These are phyloP conservation scores for Chamaecyparis obtusa DNA, from an alignment of 75 land plant species.

Conservation along the genomic window DNA sequence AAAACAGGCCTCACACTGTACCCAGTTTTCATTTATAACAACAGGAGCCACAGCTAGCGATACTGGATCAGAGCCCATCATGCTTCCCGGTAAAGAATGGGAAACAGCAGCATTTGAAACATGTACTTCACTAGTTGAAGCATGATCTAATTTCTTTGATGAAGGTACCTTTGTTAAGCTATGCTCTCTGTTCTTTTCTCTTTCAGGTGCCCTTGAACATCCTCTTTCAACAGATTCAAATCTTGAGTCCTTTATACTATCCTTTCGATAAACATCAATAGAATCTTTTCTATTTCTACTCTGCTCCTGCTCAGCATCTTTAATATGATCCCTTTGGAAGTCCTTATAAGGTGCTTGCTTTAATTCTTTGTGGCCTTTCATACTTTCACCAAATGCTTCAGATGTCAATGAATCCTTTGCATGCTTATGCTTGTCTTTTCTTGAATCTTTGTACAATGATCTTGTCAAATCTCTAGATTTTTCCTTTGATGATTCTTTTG, in stretches of 20 bases:
- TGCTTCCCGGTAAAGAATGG: neutral
- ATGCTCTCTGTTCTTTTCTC: conserved; percentile 26
- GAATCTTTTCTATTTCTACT: conserved; percentile 27
- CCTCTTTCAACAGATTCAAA: conserved; percentile 7
- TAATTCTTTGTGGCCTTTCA: conserved; percentile 22
- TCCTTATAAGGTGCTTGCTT: conserved; percentile 17
- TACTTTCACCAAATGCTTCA: conserved; percentile 15
- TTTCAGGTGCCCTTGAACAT: conserved; percentile 16
- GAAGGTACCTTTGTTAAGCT: conserved; percentile 15
- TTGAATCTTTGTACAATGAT: conserved; percentile 18
- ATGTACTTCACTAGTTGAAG: conserved; percentile 18
- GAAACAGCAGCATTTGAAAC: conserved; percentile 19
- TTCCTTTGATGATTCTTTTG: conserved; percentile 24
- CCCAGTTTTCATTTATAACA: conserved; percentile 73
- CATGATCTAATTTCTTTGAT: conserved; percentile 11
- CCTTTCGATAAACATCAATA: conserved; percentile 24
- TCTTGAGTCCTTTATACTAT: conserved; percentile 22
- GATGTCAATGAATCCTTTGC: conserved; percentile 6
- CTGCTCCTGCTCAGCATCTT: conserved; percentile 31
- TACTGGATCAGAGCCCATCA: conserved; percentile 1
- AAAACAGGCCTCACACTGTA: conserved; percentile 75
- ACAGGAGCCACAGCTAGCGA: conserved; percentile 16
- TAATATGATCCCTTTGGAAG: conserved; percentile 28
- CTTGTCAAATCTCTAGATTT: conserved; percentile 13
- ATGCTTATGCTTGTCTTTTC: conserved; percentile 21